phyloP scores from a whole-genome alignment of 2,329 filamentous ascomycete genomes.

The Acarospora socialis region DNA sequence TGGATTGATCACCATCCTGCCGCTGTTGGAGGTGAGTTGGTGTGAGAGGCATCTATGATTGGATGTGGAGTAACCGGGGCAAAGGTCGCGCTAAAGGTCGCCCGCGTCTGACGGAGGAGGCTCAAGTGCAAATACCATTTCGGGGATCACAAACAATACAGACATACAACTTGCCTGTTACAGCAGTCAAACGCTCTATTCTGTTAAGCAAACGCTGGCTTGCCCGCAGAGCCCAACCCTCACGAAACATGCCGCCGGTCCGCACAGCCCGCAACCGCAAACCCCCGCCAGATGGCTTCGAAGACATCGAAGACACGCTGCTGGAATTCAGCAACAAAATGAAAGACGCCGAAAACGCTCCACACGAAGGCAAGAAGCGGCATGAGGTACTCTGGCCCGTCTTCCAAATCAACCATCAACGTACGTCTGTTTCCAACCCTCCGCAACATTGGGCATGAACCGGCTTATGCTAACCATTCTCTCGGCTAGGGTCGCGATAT shows the following conservation, averaged over 20 bases:
- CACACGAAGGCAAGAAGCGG: slow-evolving; percentile 64
- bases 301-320: slow-evolving; percentile 54
- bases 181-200: not conserved
- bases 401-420: slow-evolving; percentile 91
- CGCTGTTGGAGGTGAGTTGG: not conserved
- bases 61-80: no score
- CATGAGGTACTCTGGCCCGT: slow-evolving; percentile 94
- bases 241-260: slow-evolving; percentile 42
- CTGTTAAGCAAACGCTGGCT: not conserved
- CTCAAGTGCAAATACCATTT: not conserved
- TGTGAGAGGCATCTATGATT: not conserved
- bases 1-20: slow-evolving; percentile 72
- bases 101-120: not conserved
- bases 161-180: not conserved
- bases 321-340: slow-evolving; percentile 54
- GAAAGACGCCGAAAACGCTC: slow-evolving; percentile 76
- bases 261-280: slow-evolving; percentile 46
- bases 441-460: slow-evolving; percentile 8
- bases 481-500: slow-evolving; percentile 52
- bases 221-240: not conserved
- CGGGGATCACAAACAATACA: not conserved
- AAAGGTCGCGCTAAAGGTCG: no score
- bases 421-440: slow-evolving; percentile 34
- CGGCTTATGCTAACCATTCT: slow-evolving; percentile 4
- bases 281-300: slow-evolving; percentile 51